Evolutionary conservation across 1,284 basidiomycete genomes (phyloP).

Genomic region (Ustilago tritici): DNA sequence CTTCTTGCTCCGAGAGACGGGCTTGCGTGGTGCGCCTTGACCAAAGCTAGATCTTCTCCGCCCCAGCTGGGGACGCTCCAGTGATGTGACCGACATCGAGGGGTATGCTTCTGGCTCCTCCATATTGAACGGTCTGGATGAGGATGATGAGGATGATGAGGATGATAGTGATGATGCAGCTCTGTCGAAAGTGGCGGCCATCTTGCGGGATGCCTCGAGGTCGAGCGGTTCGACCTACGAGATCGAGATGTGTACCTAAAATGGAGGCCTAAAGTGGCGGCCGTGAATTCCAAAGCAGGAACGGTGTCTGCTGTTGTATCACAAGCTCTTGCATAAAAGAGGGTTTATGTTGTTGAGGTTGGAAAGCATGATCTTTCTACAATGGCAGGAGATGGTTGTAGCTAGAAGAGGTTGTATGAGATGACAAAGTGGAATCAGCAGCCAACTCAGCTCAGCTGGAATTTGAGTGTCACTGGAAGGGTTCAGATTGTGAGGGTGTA

Average conservation of each 20-base stretch:
- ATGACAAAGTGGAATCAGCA: conserved; percentile 21
- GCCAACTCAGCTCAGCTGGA: conserved; percentile 11
- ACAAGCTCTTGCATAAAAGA: neutral
- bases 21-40: conserved; percentile 40
- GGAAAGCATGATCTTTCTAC: conserved; percentile 13
- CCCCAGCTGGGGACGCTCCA: conserved; percentile 24
- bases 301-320: conserved; percentile 5
- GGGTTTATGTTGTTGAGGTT: neutral
- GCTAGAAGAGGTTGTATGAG: neutral
- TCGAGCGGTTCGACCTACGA: neutral
- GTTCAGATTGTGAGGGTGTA: neutral
- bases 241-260: neutral
- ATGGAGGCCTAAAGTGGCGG: conserved; percentile 22
- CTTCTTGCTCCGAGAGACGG: conserved; percentile 75
- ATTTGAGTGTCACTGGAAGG: conserved; percentile 14
- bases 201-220: neutral
- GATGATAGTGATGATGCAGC: neutral
- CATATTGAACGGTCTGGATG: conserved; percentile 12
- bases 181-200: conserved; percentile 12
- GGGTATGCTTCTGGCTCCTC: conserved; percentile 43
- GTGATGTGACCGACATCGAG: conserved; percentile 35
- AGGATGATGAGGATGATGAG: conserved; percentile 6
- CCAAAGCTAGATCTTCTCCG: conserved; percentile 31
- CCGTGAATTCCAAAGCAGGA: neutral
- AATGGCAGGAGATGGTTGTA: neutral